Evolutionary conservation across 1,284 basidiomycete genomes (phyloP), one percentile per base, ranked within the genome.

Genomic region (Stereum hirsutum): DNA sequence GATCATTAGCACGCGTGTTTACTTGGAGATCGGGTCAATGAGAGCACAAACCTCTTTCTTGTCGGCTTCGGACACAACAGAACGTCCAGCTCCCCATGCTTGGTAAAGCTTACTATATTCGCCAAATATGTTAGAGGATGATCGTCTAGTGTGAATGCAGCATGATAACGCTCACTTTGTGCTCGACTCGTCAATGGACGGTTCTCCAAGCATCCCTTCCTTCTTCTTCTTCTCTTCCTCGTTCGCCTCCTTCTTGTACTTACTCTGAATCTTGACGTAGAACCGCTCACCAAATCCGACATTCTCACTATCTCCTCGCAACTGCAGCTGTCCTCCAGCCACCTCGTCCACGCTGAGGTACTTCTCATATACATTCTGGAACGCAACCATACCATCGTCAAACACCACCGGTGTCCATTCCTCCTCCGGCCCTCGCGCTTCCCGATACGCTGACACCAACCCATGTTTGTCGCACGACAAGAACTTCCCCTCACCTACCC

Each of bases 231-330:
- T 83, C 58, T 85, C 81, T 59, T 89, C 85, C 49, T 89, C 80
- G 38, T 83, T 69, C 4, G 88, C 89, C 59, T 95, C 91, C 55
- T 78, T 75, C 65, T 93, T 85, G 64, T 88, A 94, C 58, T 90
- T 89, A 62, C 75, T 79, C 66, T 96, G 92, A 38, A 95, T 83
- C 64, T 92, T 92, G 44, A 94, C 77, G 74, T 79, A 84, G 59
- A 92, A 90, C 11, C 81, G 70, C 57, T 94, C 90, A 32, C 69
- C 68, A 51, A 89, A 89, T 4, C 86, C 89, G 14, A 85, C 75
- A 49, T 78, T 76, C 39, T 92, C 88, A 47, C 79, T 83, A 56
- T 95, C 91, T 11, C 83, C 89, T 41, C 92, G 70, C 17, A 96
- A 62, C 47, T 84, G 74, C 36, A 90, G 57, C 42, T 75, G 60